Evolutionary conservation across 2,329 filamentous ascomycete species (phyloP).

Genomic region (Lecanoromycetidae sp.): DNA sequence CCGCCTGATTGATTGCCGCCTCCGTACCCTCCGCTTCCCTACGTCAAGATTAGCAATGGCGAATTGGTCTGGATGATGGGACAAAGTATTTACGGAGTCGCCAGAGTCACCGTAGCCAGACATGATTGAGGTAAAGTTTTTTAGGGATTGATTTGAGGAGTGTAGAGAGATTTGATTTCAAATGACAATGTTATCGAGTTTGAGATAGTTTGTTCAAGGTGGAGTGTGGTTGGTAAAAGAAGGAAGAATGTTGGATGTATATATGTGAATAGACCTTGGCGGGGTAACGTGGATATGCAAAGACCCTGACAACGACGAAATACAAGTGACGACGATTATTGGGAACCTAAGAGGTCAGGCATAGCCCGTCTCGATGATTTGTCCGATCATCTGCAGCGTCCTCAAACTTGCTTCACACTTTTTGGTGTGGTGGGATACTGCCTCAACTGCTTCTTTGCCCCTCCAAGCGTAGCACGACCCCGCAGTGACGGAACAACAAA

Average conservation of each 20-base stretch:
- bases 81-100: too few species aligned
- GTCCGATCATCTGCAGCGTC: neutral
- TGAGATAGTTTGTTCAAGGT: neutral
- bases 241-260: neutral
- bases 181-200: neutral
- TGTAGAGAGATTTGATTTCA: neutral
- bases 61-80: too few species aligned
- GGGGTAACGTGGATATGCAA: neutral
- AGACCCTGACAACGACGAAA: neutral
- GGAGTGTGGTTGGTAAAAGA: neutral
- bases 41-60: neutral
- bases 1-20: neutral
- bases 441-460: neutral
- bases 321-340: constrained; percentile 3
- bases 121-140: constrained; percentile 4
- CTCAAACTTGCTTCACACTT: neutral
- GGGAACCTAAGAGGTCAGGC: neutral
- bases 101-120: constrained; percentile 13
- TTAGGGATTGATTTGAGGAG: neutral
- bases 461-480: constrained; percentile 2
- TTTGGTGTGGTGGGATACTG: neutral
- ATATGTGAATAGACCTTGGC: neutral
- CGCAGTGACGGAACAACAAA: neutral
- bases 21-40: constrained; percentile 2
- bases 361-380: neutral